Evolutionary conservation across 805 yeast species (phyloP).

Genomic region (Schwanniomyces occidentalis): DNA sequence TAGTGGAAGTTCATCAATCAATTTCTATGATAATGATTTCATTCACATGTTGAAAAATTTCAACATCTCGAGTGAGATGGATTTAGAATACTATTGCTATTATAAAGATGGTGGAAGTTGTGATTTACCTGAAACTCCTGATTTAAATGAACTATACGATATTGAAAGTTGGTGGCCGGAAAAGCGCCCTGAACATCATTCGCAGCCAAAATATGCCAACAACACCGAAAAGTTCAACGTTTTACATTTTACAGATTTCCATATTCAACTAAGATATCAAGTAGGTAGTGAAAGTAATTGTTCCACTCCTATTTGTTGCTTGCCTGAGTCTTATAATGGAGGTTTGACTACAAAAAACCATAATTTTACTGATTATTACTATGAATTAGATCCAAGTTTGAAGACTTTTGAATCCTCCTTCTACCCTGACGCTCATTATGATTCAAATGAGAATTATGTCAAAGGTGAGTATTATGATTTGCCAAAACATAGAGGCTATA

Average conservation of each 20-base stretch:
- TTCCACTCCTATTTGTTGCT: constrained; percentile 59
- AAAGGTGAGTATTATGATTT: constrained; percentile 37
- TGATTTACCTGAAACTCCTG: constrained; percentile 53
- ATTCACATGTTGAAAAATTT: constrained; percentile 35
- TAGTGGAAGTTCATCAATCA: constrained; percentile 25
- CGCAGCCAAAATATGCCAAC: constrained; percentile 29
- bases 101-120: constrained; percentile 43
- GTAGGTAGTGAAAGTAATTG: constrained; percentile 62
- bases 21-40: constrained; percentile 41
- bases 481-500: constrained; percentile 19
- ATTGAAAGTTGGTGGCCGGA: constrained; percentile 38
- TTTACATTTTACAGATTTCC: constrained; percentile 67
- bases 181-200: constrained; percentile 24
- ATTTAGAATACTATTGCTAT: constrained; percentile 56
- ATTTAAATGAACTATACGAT: constrained; percentile 34
- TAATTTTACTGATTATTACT: constrained; percentile 31
- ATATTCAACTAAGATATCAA: constrained; percentile 54
- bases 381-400: constrained; percentile 11
- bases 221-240: constrained; percentile 51
- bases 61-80: constrained; percentile 37
- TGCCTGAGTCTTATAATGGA: constrained; percentile 46
- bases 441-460: constrained; percentile 21
- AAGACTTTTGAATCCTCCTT: constrained; percentile 15
- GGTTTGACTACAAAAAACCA: constrained; percentile 23
- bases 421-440: constrained; percentile 33